phyloP scores from a whole-genome alignment of 805 yeast species.

The Candida qinlingensis region DNA sequence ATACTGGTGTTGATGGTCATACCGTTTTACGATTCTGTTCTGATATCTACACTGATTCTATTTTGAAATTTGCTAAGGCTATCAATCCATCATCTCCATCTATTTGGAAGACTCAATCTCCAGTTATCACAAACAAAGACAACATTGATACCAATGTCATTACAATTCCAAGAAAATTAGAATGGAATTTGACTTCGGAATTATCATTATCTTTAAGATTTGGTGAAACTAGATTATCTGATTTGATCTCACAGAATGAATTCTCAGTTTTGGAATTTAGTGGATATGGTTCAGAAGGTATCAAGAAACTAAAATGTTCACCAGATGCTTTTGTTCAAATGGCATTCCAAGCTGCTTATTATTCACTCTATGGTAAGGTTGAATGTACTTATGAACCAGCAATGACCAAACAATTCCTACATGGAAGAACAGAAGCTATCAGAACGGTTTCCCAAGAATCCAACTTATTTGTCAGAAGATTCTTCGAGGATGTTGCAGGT shows the following conservation, averaged over 20 bases:
- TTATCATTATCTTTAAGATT: slow-evolving; percentile 75
- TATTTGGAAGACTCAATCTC: slow-evolving; percentile 54
- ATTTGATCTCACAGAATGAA: slow-evolving; percentile 84
- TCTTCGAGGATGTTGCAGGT: slow-evolving; percentile 64
- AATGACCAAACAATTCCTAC: slow-evolving; percentile 83
- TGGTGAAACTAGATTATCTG: slow-evolving; percentile 86
- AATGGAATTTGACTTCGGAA: slow-evolving; percentile 80
- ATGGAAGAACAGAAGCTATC: slow-evolving; percentile 91
- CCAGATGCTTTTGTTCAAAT: slow-evolving; percentile 95
- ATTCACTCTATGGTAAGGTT: slow-evolving; percentile 86
- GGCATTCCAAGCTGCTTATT: slow-evolving; percentile 90
- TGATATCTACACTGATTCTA: slow-evolving; percentile 88
- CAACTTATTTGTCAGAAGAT: slow-evolving; percentile 75
- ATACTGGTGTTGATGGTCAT: slow-evolving; percentile 94
- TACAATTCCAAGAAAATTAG: slow-evolving; percentile 79
- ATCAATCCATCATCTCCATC: slow-evolving; percentile 70
- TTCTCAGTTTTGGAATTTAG: slow-evolving; percentile 72
- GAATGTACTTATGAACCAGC: slow-evolving; percentile 96
- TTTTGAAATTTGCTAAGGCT: slow-evolving; percentile 76
- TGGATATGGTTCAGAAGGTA: slow-evolving; percentile 65
- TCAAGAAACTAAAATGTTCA: slow-evolving; percentile 79
- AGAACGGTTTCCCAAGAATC: slow-evolving; percentile 80
- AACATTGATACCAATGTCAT: slow-evolving; percentile 41
- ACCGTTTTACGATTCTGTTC: slow-evolving; percentile 84
- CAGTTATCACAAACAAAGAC: slow-evolving; percentile 39